Percentiles rank a stretch among this genome's conserved stretches.
These are phyloP conservation scores for Aspergillus intermedius DNA, from an alignment of 2,329 filamentous ascomycete genomes.

Conservation along the genomic window DNA sequence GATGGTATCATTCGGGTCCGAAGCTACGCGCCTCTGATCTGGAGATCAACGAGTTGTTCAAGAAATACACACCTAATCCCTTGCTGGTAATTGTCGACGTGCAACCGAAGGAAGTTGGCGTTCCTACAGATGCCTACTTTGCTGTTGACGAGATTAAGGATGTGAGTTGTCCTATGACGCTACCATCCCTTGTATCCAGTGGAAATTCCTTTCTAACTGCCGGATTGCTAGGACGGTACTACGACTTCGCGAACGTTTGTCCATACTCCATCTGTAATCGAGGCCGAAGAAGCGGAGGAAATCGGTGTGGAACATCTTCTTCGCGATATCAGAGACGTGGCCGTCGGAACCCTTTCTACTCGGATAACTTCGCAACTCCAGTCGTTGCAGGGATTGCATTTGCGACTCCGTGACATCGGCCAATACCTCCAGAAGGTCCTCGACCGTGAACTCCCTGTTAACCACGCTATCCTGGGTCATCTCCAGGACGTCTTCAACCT, in stretches of 20 bases:
- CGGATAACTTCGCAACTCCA: constrained; percentile 96
- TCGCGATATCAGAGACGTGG: constrained; percentile 95
- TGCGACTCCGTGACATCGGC: constrained; percentile 90
- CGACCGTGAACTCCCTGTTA: constrained; percentile 85
- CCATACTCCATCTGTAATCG: constrained; percentile 95
- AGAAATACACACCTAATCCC: constrained; percentile 95
- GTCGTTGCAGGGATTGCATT: constrained; percentile 90
- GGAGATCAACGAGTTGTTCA: constrained; percentile 99
- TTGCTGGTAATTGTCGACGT: constrained; percentile 97
- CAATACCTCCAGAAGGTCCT: constrained; percentile 94
- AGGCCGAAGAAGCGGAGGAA: constrained; percentile 97
- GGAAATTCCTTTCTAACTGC: background rate
- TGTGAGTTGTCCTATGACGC: constrained; percentile 49
- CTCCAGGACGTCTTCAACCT: constrained; percentile 99
- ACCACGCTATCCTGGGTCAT: constrained; percentile 94
- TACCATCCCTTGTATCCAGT: background rate
- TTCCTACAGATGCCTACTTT: constrained; percentile 98
- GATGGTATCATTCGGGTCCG: constrained; percentile 98
- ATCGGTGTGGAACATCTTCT: constrained; percentile 97
- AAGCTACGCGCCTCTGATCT: constrained; percentile 95
- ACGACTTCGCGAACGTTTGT: constrained; percentile 97
- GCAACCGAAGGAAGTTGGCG: constrained; percentile 93
- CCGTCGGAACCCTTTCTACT: constrained; percentile 91
- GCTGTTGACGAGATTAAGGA: constrained; percentile 99
- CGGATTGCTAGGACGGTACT: constrained; percentile 69